These are phyloP conservation scores for Heteromeles arbutifolia DNA, from an alignment of 306 rosid species.

Conservation along the genomic window DNA sequence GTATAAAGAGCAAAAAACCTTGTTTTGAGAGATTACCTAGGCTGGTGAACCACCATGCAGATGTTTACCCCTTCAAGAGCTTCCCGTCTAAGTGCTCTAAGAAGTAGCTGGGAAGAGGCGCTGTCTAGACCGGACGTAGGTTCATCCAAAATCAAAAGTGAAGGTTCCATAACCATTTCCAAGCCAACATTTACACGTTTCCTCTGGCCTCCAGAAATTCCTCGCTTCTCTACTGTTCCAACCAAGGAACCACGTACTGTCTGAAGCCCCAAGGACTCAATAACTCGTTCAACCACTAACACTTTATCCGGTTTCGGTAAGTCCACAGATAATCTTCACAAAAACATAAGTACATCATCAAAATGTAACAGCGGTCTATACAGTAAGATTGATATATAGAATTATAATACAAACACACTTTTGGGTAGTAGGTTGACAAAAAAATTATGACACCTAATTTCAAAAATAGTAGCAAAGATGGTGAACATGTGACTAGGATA, in stretches of 20 bases:
- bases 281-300: slow-evolving; percentile 85
- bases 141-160: slow-evolving; percentile 88
- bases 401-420: neutral
- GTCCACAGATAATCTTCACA: slow-evolving; percentile 56
- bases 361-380: slow-evolving; percentile 1
- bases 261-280: slow-evolving; percentile 89
- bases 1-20: neutral
- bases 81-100: slow-evolving; percentile 89
- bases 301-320: slow-evolving; percentile 71
- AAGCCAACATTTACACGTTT: slow-evolving; percentile 94
- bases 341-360: neutral
- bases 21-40: slow-evolving; percentile 51
- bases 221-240: slow-evolving; percentile 94
- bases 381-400: neutral
- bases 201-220: slow-evolving; percentile 96
- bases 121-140: slow-evolving; percentile 99
- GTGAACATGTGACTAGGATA: slow-evolving; percentile 1
- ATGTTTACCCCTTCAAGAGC: slow-evolving; percentile 96
- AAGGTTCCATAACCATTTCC: slow-evolving; percentile 99
- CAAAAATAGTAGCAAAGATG: neutral
- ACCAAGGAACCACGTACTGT: slow-evolving; percentile 74
- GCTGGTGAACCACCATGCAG: slow-evolving; percentile 99
- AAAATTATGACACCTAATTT: neutral
- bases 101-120: slow-evolving; percentile 88
- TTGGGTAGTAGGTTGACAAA: neutral